Evolutionary conservation across 2,329 filamentous ascomycete species (phyloP), one percentile per base, ranked within the genome.

Genomic region (Aschersonia sp.): DNA sequence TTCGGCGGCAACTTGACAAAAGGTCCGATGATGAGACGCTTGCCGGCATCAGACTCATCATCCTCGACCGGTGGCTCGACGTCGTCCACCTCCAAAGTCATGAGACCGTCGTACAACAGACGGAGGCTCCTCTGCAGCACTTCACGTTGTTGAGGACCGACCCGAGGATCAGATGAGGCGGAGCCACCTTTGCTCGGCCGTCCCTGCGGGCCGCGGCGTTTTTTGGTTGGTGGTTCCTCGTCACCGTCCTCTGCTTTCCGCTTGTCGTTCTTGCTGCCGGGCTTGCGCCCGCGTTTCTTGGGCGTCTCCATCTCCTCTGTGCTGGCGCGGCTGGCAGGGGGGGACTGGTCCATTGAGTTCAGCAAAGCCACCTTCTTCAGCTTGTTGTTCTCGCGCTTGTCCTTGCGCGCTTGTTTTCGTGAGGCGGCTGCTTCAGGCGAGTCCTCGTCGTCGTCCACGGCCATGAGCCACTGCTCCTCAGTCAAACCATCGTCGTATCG

Each of bases 391-490:
- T 85, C 81, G 38, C 89, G 82, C 62, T 82, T 86, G 52, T 88
- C 86, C 54, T 89, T 87, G 47, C 85, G 80, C 4, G 87, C 87
- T 61, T 89, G 82, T 59, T 96, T 97, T 41, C 92, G 82, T 38
- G 86, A 85, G 40, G 94, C 89, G 2, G 92, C 92, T 47, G 88
- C 89, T 61, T 97, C 92, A 31, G 95, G 89, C 0, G 80, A 83
- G 61, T 98, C 92, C 1, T 98, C 92, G 46, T 96, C 89, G 51
- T 94, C 91, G 61, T 98, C 92, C 32, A 98, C 91, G 47, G 92
- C 92, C 72, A 95, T 91, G 46, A 97, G 77, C 92, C 92, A 98
- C 65, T 98, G 94, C 69, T 98, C 92, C 68, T 98, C 94, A 0
- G 92, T 97, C 31, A 98, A 79, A 47, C 94, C 92, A 59, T 98